phyloP scores from a whole-genome alignment of 2,329 filamentous ascomycete species.

The Clarireedia hainanense region DNA sequence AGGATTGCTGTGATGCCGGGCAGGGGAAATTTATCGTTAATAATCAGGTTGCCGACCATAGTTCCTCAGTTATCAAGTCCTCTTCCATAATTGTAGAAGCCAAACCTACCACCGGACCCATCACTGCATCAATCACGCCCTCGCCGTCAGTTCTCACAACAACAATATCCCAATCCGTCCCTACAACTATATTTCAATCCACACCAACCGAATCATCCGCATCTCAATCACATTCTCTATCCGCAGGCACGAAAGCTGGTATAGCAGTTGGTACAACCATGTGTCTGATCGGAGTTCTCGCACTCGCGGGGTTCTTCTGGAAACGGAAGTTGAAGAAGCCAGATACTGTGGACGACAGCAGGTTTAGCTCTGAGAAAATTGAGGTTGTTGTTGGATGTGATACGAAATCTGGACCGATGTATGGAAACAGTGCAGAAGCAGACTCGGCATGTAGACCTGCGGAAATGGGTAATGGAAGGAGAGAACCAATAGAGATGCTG shows the following conservation, averaged over 20 bases:
- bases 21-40: constrained; percentile 6
- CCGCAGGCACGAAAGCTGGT: not conserved
- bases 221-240: too few species aligned
- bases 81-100: not conserved
- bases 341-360: not conserved
- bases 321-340: not conserved
- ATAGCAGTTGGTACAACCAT: not conserved
- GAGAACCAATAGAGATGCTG: not conserved
- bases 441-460: not conserved
- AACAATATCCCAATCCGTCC: too few species aligned
- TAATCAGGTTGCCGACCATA: constrained; percentile 1
- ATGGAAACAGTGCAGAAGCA: not conserved
- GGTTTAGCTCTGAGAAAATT: not conserved
- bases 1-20: not conserved
- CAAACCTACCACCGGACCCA: too few species aligned
- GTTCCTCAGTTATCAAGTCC: not conserved
- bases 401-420: not conserved
- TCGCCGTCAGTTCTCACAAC: too few species aligned
- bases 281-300: not conserved
- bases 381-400: not conserved
- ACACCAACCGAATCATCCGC: too few species aligned
- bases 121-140: too few species aligned
- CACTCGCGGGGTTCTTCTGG: not conserved
- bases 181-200: too few species aligned
- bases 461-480: not conserved